A percentile compares a stretch with the other conserved stretches of the same genome.
phyloP scores from a whole-genome alignment of 192 early-diverging fungal genomes.

The Ambispora gerdemannii region DNA sequence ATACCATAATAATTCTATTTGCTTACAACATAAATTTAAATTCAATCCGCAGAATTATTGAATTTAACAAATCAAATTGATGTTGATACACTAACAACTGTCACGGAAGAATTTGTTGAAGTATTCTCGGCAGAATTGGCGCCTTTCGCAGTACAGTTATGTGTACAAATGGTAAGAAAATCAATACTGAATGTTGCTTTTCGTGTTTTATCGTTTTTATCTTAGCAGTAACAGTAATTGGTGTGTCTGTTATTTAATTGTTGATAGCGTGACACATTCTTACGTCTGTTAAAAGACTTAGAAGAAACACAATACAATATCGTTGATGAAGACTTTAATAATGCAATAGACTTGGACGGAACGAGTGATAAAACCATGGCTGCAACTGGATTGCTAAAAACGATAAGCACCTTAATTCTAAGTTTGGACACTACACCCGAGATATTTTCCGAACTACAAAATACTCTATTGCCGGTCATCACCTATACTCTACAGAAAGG shows the following conservation, averaged over 20 bases:
- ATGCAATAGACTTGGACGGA: conserved; percentile 55
- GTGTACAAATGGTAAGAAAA: conserved; percentile 77
- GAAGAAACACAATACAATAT: conserved; percentile 45
- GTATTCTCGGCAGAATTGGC: conserved; percentile 85
- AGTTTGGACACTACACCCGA: conserved; percentile 81
- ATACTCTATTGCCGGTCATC: conserved; percentile 72
- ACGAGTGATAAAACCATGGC: conserved; percentile 84
- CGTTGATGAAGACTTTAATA: conserved; percentile 45
- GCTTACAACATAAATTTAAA: conserved; percentile 6
- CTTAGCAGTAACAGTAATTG: too few relatives aligned
- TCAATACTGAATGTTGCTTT: too few relatives aligned
- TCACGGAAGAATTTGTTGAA: conserved; percentile 91
- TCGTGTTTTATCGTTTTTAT: too few relatives aligned
- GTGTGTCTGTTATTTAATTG: not conserved
- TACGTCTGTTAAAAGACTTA: conserved; percentile 78
- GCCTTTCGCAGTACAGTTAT: conserved; percentile 90
- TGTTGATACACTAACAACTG: conserved; percentile 79
- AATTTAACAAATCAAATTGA: conserved; percentile 90
- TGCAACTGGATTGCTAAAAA: conserved; percentile 86
- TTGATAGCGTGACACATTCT: conserved; percentile 70
- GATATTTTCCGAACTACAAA: conserved; percentile 77
- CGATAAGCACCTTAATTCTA: conserved; percentile 81
- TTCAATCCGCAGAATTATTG: conserved; percentile 53
- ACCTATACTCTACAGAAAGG: conserved; percentile 74
- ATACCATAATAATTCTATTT: conserved; percentile 29